phyloP scores from a whole-genome alignment of 805 yeast species.

The Diddensiella santjacobensis region DNA sequence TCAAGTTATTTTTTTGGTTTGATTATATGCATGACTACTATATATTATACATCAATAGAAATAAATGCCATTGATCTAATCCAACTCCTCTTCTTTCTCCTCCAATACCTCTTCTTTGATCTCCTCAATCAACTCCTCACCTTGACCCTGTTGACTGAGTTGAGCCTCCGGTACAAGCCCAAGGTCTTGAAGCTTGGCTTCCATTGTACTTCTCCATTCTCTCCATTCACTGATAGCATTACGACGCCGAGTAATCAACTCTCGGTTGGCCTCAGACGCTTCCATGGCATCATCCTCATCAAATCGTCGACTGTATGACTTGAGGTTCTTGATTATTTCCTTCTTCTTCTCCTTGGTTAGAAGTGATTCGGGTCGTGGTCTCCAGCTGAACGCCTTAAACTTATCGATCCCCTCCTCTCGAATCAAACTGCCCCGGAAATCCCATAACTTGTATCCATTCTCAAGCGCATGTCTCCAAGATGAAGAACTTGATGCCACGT shows the following conservation, averaged over 20 bases:
- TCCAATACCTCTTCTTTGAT: conserved; percentile 56
- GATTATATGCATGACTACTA: too few species aligned
- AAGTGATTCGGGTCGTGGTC: conserved; percentile 88
- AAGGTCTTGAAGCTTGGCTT: conserved; percentile 42
- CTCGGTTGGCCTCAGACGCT: conserved; percentile 87
- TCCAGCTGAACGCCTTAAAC: conserved; percentile 89
- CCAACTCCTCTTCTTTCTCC: conserved; percentile 42
- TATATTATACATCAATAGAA: neutral
- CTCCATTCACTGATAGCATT: conserved; percentile 81
- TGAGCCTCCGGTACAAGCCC: conserved; percentile 39
- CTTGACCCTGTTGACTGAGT: conserved; percentile 47
- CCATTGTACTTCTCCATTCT: conserved; percentile 60
- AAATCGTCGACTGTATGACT: conserved; percentile 86
- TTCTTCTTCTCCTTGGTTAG: conserved; percentile 76
- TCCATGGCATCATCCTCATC: conserved; percentile 96
- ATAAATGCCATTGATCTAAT: conserved; percentile 11
- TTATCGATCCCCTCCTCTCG: conserved; percentile 76
- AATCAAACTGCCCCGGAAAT: conserved; percentile 71
- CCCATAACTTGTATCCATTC: conserved; percentile 86
- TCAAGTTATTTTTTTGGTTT: too few species aligned
- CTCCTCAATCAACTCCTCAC: conserved; percentile 65
- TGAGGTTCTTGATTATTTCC: conserved; percentile 85
- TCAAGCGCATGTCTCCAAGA: conserved; percentile 78
- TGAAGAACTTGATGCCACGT: conserved; percentile 82
- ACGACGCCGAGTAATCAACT: conserved; percentile 80